Base-by-base conservation (phyloP, 176 grass and related monocot genomes). In the Thinopyrum elongatum region DNA sequence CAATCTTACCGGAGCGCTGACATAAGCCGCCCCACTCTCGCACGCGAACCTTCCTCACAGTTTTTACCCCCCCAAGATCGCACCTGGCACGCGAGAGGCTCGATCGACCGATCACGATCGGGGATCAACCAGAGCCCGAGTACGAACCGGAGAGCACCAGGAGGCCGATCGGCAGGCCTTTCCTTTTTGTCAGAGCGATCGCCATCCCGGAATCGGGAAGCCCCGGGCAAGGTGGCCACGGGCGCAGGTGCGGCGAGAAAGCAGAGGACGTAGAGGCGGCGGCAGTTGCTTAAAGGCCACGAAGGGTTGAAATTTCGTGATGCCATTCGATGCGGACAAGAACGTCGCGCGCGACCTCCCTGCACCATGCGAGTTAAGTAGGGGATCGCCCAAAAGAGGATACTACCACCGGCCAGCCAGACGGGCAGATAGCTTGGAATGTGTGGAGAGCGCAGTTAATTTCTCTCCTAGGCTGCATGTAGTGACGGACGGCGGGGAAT, bases 211-310 rank as follows among this genome's bases (percentile, higher is more conserved):
- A 83, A 80, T 70, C 17, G 46, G 34, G 34, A 82, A 73, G 17
- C 46, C 58, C 39, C 19, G 3, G 36, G 31, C 5, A 36, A 66
- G 58, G 78, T 62, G 39, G 81, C 30, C 87, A 72, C 53, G 73
- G 46, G 41, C 73, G 25, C 63, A 21, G 39, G 73, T 28, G 83
- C 82, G 44, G 1, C 72, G 3, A 39, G 74, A 65, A 65, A 76
- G 78, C 71, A 1, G 51, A 47, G 41, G 42, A 49, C 6, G 72
- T 4, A 0, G 11, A 7, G 10, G 79, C 47, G 51, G 75, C 35
- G 72, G 65, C 22, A 14, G 79, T 82, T 83, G 84, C 88, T 79
- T 86, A 35, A 72, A 36, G 74, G 14, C 34, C 77, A 87, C 73
- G 41, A 16, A 58, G 89, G 38, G 42, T 61, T 41, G 1, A 19